These are phyloP conservation scores for Exophiala xenobiotica DNA, from an alignment of 2,329 filamentous ascomycete genomes.

Conservation along the genomic window DNA sequence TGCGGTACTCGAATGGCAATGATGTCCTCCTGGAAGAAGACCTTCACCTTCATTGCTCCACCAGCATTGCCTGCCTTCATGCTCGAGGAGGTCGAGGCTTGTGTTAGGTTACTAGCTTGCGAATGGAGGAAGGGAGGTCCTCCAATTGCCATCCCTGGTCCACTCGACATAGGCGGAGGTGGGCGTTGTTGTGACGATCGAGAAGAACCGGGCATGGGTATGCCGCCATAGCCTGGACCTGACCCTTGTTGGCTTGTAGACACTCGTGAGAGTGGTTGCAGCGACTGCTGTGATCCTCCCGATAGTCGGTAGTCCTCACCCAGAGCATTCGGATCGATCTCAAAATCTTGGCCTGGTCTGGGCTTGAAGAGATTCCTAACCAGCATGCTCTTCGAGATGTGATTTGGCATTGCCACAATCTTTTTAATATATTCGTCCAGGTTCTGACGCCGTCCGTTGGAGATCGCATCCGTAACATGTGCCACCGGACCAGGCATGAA, in stretches of 20 bases:
- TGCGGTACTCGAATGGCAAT: constrained; percentile 86
- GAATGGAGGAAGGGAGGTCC: constrained; percentile 41
- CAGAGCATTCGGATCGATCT: constrained; percentile 71
- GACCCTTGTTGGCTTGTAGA: constrained; percentile 65
- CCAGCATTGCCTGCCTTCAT: constrained; percentile 22
- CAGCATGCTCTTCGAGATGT: constrained; percentile 80
- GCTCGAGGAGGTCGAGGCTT: constrained; percentile 40
- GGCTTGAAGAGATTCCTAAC: constrained; percentile 91
- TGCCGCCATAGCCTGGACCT: constrained; percentile 53
- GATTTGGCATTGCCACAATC: constrained; percentile 74
- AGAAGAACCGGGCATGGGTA: constrained; percentile 41
- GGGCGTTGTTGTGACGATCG: constrained; percentile 42
- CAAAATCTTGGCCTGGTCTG: constrained; percentile 78
- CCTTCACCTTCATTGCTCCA: constrained; percentile 83
- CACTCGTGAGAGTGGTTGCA: constrained; percentile 63
- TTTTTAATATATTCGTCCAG: constrained; percentile 95
- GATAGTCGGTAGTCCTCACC: constrained; percentile 74
- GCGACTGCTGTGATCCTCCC: constrained; percentile 66
- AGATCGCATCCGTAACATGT: constrained; percentile 97
- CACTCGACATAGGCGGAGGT: constrained; percentile 35
- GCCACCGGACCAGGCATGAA: constrained; percentile 99
- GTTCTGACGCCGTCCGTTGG: constrained; percentile 86
- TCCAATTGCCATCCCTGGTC: constrained; percentile 33
- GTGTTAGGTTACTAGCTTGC: constrained; percentile 55
- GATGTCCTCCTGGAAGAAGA: constrained; percentile 87